phyloP scores from a whole-genome alignment of 2,329 filamentous ascomycete genomes.

The Thelonectria rubi region DNA sequence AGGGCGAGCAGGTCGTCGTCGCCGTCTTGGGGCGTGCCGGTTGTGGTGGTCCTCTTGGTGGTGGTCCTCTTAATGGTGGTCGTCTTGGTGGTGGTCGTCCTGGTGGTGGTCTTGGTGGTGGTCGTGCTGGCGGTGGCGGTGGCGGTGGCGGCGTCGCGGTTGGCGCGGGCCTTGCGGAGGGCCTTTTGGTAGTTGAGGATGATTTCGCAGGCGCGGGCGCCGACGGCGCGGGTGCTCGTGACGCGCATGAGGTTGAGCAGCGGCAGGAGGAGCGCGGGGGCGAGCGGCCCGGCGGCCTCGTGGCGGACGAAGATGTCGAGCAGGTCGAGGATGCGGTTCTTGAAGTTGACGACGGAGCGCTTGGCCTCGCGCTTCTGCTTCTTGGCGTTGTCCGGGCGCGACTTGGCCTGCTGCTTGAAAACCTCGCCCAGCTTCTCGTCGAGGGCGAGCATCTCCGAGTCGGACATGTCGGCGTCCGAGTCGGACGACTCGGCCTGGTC shows the following conservation, averaged over 20 bases:
- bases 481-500: conserved; percentile 64
- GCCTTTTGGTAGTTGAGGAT: conserved; percentile 77
- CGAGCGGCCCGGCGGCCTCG: conserved; percentile 73
- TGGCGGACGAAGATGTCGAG: conserved; percentile 85
- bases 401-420: conserved; percentile 79
- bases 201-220: conserved; percentile 76
- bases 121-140: no score
- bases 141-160: conserved; percentile 47
- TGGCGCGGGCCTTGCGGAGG: conserved; percentile 63
- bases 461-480: conserved; percentile 85
- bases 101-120: no score
- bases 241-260: conserved; percentile 79
- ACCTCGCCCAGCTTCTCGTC: conserved; percentile 86
- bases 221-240: conserved; percentile 79
- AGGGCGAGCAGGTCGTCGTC: conserved; percentile 63
- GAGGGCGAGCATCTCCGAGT: conserved; percentile 92
- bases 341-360: conserved; percentile 91
- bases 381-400: conserved; percentile 69
- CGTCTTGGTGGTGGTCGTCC: no score
- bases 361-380: conserved; percentile 89
- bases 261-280: conserved; percentile 76
- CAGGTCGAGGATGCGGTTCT: conserved; percentile 90
- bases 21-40: conserved; percentile 38
- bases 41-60: no score
- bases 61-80: no score